Base-by-base conservation (phyloP, 2,329 filamentous ascomycete genomes). In the Epichloe brachyelytri region DNA sequence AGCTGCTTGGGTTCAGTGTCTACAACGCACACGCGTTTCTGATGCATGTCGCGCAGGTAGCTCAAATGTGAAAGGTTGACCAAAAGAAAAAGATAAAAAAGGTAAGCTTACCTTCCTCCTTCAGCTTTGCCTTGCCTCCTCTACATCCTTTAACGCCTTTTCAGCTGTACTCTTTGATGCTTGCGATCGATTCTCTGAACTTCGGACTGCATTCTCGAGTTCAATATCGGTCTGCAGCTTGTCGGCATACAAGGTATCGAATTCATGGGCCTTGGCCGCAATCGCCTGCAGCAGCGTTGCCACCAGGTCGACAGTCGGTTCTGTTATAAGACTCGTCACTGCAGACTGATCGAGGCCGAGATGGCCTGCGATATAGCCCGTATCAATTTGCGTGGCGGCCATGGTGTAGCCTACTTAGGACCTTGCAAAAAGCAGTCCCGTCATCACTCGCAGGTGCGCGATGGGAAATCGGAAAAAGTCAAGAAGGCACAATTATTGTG, bases 171-270 rank as follows among this genome's bases (percentile, higher is more conserved):
- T 76, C 69, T 93, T 95, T 64, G 93, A 81, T 8, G 83, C 80
- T 63, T 91, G 88, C 57, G 83, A 83, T 67, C 89, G 86, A 22
- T 85, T 82, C 64, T 97, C 91, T 53, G 85, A 84, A 57, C 80
- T 86, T 59, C 89, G 84, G 46, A 95, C 84, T 17, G 85, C 85
- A 67, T 88, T 93, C 66, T 98, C 93, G 7, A 97, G 78, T 71
- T 97, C 90, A 43, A 98, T 93, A 61, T 95, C 88, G 44, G 87
- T 74, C 58, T 88, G 84, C 43, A 96, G 77, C 70, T 96, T 97
- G 57, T 95, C 87, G 10, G 91, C 84, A 60, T 85, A 88, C 40
- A 95, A 71, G 39, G 82, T 78, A 63, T 95, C 88, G 60, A 80
- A 84, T 61, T 95, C 88, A 60, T 83, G 86, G 37, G 87, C 88